These are phyloP conservation scores for Lasiosphaeria hispida DNA, from an alignment of 495 filamentous ascomycete genomes.

Conservation along the genomic window DNA sequence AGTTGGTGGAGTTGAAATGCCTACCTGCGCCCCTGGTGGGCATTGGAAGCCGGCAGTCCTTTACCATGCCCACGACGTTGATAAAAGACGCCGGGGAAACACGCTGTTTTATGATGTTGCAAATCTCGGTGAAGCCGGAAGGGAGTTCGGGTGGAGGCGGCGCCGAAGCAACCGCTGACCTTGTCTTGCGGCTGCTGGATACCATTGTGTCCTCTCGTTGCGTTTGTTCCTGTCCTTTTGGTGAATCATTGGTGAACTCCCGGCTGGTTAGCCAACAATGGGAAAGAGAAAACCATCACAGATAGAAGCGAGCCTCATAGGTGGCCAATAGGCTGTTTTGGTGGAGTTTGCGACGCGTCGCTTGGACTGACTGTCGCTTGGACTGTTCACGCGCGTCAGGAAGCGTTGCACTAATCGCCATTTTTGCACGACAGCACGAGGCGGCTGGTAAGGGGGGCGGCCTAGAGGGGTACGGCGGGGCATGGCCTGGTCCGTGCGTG, in stretches of 20 bases:
- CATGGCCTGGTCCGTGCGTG: neutral
- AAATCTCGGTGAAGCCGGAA: conserved; percentile 28
- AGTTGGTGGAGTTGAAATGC: conserved; percentile 5
- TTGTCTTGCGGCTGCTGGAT: neutral
- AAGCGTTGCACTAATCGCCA: conserved; percentile 1
- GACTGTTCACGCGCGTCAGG: neutral
- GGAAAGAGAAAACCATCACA: too few species aligned
- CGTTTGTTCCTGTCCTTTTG: too few species aligned
- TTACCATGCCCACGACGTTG: conserved; percentile 50
- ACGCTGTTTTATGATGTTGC: conserved; percentile 31
- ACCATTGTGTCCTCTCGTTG: neutral
- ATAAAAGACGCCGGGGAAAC: conserved; percentile 30
- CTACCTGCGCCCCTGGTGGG: conserved; percentile 42
- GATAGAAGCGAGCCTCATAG: neutral
- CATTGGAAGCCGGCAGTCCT: conserved; percentile 45
- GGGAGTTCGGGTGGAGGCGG: conserved; percentile 23
- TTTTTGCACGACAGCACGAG: conserved; percentile 12
- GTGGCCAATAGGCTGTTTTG: neutral
- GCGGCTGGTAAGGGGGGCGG: neutral
- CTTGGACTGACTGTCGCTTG: neutral
- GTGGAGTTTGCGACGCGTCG: neutral
- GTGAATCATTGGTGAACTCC: too few species aligned
- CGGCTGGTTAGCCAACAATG: too few species aligned
- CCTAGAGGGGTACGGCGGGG: neutral
- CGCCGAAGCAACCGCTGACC: too few species aligned